Evolutionary conservation across 2,329 filamentous ascomycete genomes (phyloP).

Genomic region (Botrytis cinerea): DNA sequence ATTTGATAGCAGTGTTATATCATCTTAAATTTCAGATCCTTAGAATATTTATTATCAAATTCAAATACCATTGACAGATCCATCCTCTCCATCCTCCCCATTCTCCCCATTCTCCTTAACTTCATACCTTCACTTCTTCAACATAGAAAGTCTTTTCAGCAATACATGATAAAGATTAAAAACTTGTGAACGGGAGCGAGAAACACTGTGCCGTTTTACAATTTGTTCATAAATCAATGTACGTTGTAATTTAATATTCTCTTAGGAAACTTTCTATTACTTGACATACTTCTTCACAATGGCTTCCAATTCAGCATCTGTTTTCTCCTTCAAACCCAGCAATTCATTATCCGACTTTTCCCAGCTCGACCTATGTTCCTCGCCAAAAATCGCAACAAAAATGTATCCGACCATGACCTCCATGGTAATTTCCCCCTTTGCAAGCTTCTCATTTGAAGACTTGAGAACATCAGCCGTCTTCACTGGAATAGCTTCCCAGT

Average conservation of each 20-base stretch:
- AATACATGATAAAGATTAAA: background rate
- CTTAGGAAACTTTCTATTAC: background rate
- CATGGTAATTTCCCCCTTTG: slow-evolving; percentile 36
- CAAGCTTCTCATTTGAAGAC: slow-evolving; percentile 30
- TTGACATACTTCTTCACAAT: slow-evolving; percentile 30
- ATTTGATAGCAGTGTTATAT: background rate
- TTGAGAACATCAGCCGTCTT: slow-evolving; percentile 29
- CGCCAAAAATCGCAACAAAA: slow-evolving; percentile 40
- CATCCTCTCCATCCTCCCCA: too few species aligned
- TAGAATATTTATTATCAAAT: too few species aligned
- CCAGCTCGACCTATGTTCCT: slow-evolving; percentile 42
- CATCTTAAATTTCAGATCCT: background rate
- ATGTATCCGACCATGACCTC: slow-evolving; percentile 43
- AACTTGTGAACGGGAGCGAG: background rate
- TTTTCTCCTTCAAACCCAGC: slow-evolving; percentile 46
- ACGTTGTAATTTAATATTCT: background rate
- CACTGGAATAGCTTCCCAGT: slow-evolving; percentile 34
- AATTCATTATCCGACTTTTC: slow-evolving; percentile 46
- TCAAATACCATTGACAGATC: too few species aligned
- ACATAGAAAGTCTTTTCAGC: too few species aligned
- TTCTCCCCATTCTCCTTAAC: too few species aligned
- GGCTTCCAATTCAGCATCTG: slow-evolving; percentile 46
- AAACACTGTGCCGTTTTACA: background rate
- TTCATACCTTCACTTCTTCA: too few species aligned
- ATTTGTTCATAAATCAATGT: background rate